Evolutionary conservation across 257 asterid species (phyloP).

Genomic region (Solanum boliviense): DNA sequence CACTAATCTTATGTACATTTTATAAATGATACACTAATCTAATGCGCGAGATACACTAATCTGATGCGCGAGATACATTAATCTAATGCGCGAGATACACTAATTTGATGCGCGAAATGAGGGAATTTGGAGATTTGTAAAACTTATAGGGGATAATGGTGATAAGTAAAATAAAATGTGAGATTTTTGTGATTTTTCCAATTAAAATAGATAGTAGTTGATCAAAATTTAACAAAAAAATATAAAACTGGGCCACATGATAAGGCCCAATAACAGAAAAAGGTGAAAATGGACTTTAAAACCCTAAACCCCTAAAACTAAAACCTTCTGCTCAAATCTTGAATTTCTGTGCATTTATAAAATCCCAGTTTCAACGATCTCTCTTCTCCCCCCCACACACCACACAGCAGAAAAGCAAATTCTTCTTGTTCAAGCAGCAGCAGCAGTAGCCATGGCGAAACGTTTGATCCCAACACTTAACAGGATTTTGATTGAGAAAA

Average conservation of each 20-base stretch:
- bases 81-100: too few relatives aligned
- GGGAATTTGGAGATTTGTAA: too few relatives aligned
- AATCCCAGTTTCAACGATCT: neutral
- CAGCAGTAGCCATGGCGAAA: slow-evolving; percentile 40
- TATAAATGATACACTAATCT: too few relatives aligned
- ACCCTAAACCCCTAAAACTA: slow-evolving; percentile 24
- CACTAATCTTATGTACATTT: too few relatives aligned
- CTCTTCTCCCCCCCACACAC: neutral
- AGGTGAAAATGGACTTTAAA: neutral
- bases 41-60: too few relatives aligned
- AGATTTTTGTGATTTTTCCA: too few relatives aligned
- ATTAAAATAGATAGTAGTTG: too few relatives aligned
- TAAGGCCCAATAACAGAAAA: neutral
- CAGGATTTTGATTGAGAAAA: slow-evolving; percentile 73
- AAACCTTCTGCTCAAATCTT: slow-evolving; percentile 32
- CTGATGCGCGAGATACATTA: too few relatives aligned
- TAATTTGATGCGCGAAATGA: too few relatives aligned
- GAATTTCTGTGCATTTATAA: neutral
- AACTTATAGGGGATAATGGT: too few relatives aligned
- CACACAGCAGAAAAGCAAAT: neutral
- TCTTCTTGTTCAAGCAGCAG: neutral
- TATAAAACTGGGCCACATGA: neutral
- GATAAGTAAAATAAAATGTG: too few relatives aligned
- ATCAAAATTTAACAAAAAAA: neutral
- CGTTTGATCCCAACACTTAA: slow-evolving; percentile 76